Evolutionary conservation across 129 eudicot genomes (phyloP).

Genomic region (Flaveria brownii): DNA sequence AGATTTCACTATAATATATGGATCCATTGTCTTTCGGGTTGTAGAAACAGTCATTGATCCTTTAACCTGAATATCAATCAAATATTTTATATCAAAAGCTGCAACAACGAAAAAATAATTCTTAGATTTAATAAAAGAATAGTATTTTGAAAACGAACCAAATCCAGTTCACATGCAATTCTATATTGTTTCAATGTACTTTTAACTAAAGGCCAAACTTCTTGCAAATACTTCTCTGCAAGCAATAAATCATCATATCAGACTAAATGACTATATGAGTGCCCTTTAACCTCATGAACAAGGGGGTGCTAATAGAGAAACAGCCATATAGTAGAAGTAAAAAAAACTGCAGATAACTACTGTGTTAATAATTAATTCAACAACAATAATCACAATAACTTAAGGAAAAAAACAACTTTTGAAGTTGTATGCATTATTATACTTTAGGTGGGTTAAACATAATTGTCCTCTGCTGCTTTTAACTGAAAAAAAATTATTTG

Average conservation of each 20-base stretch:
- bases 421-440: neutral
- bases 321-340: neutral
- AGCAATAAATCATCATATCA: constrained; percentile 1
- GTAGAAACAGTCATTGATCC: constrained; percentile 92
- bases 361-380: too few relatives aligned
- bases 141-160: constrained; percentile 52
- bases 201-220: constrained; percentile 73
- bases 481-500: neutral
- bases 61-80: constrained; percentile 53
- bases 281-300: neutral
- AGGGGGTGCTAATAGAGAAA: neutral
- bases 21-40: constrained; percentile 83
- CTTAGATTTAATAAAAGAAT: neutral
- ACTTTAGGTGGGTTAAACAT: neutral
- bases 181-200: constrained; percentile 68
- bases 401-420: neutral
- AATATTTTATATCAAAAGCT: constrained; percentile 1
- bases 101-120: constrained; percentile 18
- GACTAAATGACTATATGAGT: neutral
- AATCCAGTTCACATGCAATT: constrained; percentile 72
- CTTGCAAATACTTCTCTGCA: constrained; percentile 86
- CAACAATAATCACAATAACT: neutral
- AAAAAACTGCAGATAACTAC: neutral
- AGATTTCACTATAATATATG: constrained; percentile 82
- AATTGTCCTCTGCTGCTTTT: neutral